A percentile compares a stretch with the other conserved stretches of the same genome.
phyloP scores from a whole-genome alignment of 805 yeast genomes.

The Nakazawaea populi region DNA sequence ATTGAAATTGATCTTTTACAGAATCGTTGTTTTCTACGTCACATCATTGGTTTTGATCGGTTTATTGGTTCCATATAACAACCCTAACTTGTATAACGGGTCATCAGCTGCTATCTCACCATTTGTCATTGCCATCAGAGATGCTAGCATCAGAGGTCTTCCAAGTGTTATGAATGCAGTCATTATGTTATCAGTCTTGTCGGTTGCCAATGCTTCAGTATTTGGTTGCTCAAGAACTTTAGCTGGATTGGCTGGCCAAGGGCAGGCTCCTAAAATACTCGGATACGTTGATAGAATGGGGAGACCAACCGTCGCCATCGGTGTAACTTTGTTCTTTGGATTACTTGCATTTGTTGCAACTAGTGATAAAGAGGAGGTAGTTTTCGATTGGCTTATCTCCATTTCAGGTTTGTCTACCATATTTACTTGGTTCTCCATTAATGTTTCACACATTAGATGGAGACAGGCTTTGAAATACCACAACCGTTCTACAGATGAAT shows the following conservation, averaged over 20 bases:
- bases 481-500: conserved; percentile 41
- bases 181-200: conserved; percentile 57
- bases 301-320: conserved; percentile 49
- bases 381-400: conserved; percentile 55
- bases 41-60: conserved; percentile 59
- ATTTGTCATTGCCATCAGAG: conserved; percentile 64
- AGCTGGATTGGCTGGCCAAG: conserved; percentile 57
- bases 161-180: conserved; percentile 67
- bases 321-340: conserved; percentile 45
- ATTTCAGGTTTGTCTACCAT: conserved; percentile 52
- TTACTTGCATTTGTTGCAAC: conserved; percentile 56
- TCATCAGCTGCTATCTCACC: conserved; percentile 69
- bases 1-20: conserved; percentile 60
- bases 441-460: conserved; percentile 48
- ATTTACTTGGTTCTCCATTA: conserved; percentile 52
- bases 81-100: conserved; percentile 43
- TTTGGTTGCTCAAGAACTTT: conserved; percentile 65
- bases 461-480: conserved; percentile 48
- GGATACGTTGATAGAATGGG: conserved; percentile 49
- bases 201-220: conserved; percentile 71
- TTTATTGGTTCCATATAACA: conserved; percentile 58
- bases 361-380: conserved; percentile 41
- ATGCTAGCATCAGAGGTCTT: conserved; percentile 58
- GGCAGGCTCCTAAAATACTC: conserved; percentile 50
- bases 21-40: conserved; percentile 60